Percentiles rank a stretch among this genome's conserved stretches.
phyloP scores from a whole-genome alignment of 2,329 filamentous ascomycete species.

The Didymella sp. region DNA sequence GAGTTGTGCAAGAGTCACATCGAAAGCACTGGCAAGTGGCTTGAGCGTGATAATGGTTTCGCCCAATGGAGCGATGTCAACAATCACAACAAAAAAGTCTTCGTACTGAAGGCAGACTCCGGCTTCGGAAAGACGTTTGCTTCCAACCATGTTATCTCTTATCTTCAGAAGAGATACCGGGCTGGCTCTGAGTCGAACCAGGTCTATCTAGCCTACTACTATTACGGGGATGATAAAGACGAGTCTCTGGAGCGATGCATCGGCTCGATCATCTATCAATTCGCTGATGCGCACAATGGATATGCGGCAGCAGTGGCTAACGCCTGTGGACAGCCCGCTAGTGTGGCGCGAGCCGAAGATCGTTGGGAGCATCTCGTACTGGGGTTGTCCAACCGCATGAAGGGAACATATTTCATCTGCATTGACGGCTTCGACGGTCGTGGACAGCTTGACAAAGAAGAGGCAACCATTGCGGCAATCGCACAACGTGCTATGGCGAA shows the following conservation, averaged over 20 bases:
- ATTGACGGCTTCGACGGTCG: slow-evolving; percentile 18
- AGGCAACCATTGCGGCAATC: not conserved
- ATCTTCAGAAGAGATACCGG: slow-evolving; percentile 2
- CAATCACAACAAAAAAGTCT: not conserved
- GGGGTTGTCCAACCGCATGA: slow-evolving; percentile 14
- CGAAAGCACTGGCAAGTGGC: slow-evolving; percentile 1
- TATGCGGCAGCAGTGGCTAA: slow-evolving; percentile 23
- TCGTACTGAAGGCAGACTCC: not conserved
- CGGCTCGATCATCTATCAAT: slow-evolving; percentile 26
- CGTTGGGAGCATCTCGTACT: slow-evolving; percentile 6
- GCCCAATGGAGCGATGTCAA: not conserved
- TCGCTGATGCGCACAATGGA: slow-evolving; percentile 10
- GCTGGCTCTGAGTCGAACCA: not conserved
- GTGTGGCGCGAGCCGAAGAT: not conserved
- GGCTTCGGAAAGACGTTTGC: slow-evolving; percentile 2
- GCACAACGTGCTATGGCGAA: not conserved
- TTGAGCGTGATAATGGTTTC: not conserved
- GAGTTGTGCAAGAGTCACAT: not conserved
- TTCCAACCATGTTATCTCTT: not conserved
- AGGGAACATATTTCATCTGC: slow-evolving; percentile 25
- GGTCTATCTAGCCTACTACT: slow-evolving; percentile 24
- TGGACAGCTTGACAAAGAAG: not conserved
- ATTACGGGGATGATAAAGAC: slow-evolving; percentile 22
- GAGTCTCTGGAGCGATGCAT: slow-evolving; percentile 21
- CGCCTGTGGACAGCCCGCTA: slow-evolving; percentile 1